phyloP scores from a whole-genome alignment of 2,329 filamentous ascomycete species.

The Colletotrichum sp. region DNA sequence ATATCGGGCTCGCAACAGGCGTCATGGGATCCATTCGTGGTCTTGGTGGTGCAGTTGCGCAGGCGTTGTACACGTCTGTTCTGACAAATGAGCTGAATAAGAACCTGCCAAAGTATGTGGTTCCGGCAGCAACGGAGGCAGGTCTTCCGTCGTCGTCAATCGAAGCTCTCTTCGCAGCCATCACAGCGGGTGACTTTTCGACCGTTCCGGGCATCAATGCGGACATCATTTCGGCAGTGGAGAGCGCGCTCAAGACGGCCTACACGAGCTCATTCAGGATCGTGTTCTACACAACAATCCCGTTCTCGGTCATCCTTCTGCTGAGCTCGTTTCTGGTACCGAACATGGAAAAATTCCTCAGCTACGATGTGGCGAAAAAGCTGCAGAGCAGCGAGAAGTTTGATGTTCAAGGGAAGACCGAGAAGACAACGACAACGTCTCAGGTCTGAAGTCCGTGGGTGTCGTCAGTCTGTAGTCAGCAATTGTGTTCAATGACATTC shows the following conservation, averaged over 20 bases:
- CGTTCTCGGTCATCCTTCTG: slow-evolving; percentile 44
- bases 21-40: slow-evolving; percentile 51
- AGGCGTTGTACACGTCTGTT: slow-evolving; percentile 41
- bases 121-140: slow-evolving; percentile 35
- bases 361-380: slow-evolving; percentile 47
- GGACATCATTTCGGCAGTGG: slow-evolving; percentile 36
- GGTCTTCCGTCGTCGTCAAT: slow-evolving; percentile 39
- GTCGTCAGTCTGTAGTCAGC: neutral
- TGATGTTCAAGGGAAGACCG: neutral
- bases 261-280: slow-evolving; percentile 47
- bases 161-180: slow-evolving; percentile 35
- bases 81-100: slow-evolving; percentile 38
- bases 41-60: slow-evolving; percentile 41
- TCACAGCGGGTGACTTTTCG: slow-evolving; percentile 34
- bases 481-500: neutral
- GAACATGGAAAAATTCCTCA: slow-evolving; percentile 48
- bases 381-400: slow-evolving; percentile 33
- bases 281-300: slow-evolving; percentile 46
- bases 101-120: slow-evolving; percentile 38
- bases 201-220: slow-evolving; percentile 38
- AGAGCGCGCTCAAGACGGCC: slow-evolving; percentile 39
- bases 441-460: neutral
- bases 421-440: neutral
- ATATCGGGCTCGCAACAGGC: slow-evolving; percentile 49
- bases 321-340: slow-evolving; percentile 41